Base-by-base conservation (phyloP, 371 early-diverging fungal genomes). In the Mucor circinelloides region DNA sequence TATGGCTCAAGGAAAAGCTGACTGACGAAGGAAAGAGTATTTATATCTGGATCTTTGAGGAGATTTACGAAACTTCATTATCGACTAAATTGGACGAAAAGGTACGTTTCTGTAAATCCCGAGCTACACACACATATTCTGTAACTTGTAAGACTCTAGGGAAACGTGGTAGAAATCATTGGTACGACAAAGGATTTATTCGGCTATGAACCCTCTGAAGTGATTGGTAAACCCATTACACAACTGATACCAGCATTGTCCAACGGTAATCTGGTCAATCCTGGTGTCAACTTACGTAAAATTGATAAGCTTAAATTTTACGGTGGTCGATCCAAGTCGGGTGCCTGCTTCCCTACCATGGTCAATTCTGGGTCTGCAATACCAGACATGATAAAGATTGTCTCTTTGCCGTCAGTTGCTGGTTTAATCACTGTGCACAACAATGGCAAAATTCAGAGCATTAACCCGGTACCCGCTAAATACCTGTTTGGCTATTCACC, bases 391-490 rank as follows among this genome's bases (percentile, higher is more conserved):
- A n/a, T 58, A 13, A 85, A 87, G 60, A 79, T 90, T 34, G 86
- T 87, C 3, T 87, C 89, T 0, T 78, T 90, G 44, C 89, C 91
- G 3, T 83, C 89, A 1, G 84, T 91, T 28, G 88, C 91, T 0
- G 91, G 91, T 0, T 75, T 91, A 32, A 76, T 91, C 36, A 90
- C 90, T 2, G 74, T 83, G 8, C 83, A 86, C 46, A 69, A 76
- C 13, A 63, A 42, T 17, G 91, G 91, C 1, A 65, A 71, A 28
- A 85, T 91, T n/a, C 88, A 89, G 48, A 84, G 87, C 42, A 84
- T 85, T 65, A 91, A 86, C 65, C 77, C 88, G 10, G 90, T 89
- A 8, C 89, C 91, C 31, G 85, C 89, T 32, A 90, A 90, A 70
- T 91, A 90, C 60, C 75, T 91, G 6, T 90, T 91, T 79, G 91